Conservation (phyloP, 352 stramenopile species). For the Globisporangium camurandrum region DNA sequence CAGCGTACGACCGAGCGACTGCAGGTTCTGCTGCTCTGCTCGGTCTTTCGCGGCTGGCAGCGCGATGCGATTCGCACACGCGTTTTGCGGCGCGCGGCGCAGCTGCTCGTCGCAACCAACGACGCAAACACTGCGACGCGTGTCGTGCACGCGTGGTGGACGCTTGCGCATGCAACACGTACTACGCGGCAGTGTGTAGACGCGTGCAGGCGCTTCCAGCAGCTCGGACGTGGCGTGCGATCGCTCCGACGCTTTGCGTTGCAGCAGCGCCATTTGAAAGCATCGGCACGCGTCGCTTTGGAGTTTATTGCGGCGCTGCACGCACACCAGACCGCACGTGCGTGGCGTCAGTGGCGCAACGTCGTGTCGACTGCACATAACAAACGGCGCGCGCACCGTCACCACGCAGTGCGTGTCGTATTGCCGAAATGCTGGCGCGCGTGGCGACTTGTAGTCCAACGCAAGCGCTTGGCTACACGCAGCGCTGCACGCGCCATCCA, state of each 20-base stretch:
- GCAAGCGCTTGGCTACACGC: not conserved
- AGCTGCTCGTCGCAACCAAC: constrained; percentile 15
- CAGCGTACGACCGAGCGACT: constrained; percentile 51
- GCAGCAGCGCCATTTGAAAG: constrained; percentile 1
- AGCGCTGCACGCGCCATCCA: constrained; percentile 5
- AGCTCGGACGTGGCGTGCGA: constrained; percentile 15
- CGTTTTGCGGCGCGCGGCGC: too few species aligned
- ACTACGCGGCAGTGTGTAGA: constrained; percentile 5
- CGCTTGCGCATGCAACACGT: constrained; percentile 5
- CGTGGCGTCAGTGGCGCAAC: constrained; percentile 22
- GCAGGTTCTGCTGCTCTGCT: constrained; percentile 52
- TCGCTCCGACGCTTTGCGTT: constrained; percentile 11
- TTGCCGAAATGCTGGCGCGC: constrained; percentile 20
- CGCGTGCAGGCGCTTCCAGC: constrained; percentile 16
- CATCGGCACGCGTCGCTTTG: constrained; percentile 11
- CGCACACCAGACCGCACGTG: constrained; percentile 5
- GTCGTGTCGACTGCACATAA: constrained; percentile 14
- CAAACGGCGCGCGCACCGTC: constrained; percentile 12
- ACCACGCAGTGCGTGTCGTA: constrained; percentile 21
- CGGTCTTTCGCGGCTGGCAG: constrained; percentile 43
- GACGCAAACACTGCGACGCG: constrained; percentile 7
- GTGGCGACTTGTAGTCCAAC: constrained; percentile 14
- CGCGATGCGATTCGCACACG: constrained; percentile 23
- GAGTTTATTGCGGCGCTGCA: constrained; percentile 16
- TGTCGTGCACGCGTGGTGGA: constrained; percentile 19